These are phyloP conservation scores for Scutellaria barbata DNA, from an alignment of 257 asterid genomes.

Conservation along the genomic window DNA sequence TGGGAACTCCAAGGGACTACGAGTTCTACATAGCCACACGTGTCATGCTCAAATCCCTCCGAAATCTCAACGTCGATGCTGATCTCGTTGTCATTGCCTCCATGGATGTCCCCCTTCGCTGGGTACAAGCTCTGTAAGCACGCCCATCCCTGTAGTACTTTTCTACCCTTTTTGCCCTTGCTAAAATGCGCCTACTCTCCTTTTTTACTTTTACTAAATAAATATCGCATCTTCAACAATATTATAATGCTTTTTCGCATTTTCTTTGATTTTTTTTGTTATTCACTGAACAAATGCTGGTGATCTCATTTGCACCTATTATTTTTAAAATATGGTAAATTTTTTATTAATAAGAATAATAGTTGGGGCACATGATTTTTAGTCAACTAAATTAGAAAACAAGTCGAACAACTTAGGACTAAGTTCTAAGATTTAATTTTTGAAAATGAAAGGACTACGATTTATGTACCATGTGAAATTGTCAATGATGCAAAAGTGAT, in stretches of 20 bases:
- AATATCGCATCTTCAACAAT: too few species aligned
- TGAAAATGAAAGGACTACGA: too few species aligned
- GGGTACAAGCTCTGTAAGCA: conserved; percentile 87
- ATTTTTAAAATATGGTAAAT: too few species aligned
- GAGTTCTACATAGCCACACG: conserved; percentile 89
- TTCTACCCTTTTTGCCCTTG: not conserved
- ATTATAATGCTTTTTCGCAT: not conserved
- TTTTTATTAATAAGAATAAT: not conserved
- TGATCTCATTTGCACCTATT: not conserved
- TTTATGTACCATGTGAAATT: too few species aligned
- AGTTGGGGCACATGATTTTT: not conserved
- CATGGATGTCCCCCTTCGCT: conserved; percentile 76
- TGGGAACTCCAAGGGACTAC: conserved; percentile 96
- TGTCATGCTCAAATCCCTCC: conserved; percentile 79
- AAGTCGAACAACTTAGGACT: conserved; percentile 14
- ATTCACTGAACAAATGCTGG: not conserved
- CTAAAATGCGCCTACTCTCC: not conserved
- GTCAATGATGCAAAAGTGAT: not conserved
- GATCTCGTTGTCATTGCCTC: conserved; percentile 98
- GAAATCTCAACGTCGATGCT: conserved; percentile 61
- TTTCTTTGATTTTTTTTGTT: not conserved
- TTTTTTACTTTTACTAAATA: too few species aligned
- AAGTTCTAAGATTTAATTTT: not conserved
- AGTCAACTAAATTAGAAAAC: conserved; percentile 17
- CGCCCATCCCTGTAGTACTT: not conserved